Evolutionary conservation across 371 early-diverging fungal species (phyloP), one percentile per base, ranked within the genome.

Genomic region (Mortierella sp.): DNA sequence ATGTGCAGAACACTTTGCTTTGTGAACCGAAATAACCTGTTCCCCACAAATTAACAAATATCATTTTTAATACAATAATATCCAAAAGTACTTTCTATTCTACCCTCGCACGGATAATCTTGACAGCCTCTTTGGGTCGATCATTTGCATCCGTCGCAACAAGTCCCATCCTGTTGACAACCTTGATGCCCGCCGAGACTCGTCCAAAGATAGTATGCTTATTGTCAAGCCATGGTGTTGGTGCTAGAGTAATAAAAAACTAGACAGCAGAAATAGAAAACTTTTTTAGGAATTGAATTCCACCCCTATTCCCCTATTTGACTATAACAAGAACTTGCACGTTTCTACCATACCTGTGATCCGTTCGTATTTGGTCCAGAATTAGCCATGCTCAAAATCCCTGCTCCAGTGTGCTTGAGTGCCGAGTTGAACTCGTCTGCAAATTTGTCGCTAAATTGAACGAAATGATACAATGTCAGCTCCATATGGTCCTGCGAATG

Each of bases 331-430:
- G 28, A 28, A 28, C 28, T 28, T 28, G 45, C 4, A 45, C 45
- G 45, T 16, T 45, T 45, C 45, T 45, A 28, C 32, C 74, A 75
- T 85, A 88, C 91, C 78, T 92, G 92, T 80, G 96, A 93, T 57
- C 95, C 94, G 75, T 96, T 96, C 7, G 95, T 94, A 72, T 95
- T 91, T 57, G 91, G 90, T 9, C 97, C 97, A 52, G 91, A 69
- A 83, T 96, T 96, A 24, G 97, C 97, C 97, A 96, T 96, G 75
- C 91, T 90, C 15, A 92, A 76, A 69, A 94, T 91, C 36, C 95
- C 95, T 66, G 91, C 91, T 52, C 91, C 92, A n/a, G 92, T 89
- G 74, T 96, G 97, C 72, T 93, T 92, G 47, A 92, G 80, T 28
- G 80, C 89, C 47, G 87, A 86, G 72, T 91, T 84, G 52, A 94